Conservation (phyloP, 208 protist species). For the Trypanosoma conorhini region DNA sequence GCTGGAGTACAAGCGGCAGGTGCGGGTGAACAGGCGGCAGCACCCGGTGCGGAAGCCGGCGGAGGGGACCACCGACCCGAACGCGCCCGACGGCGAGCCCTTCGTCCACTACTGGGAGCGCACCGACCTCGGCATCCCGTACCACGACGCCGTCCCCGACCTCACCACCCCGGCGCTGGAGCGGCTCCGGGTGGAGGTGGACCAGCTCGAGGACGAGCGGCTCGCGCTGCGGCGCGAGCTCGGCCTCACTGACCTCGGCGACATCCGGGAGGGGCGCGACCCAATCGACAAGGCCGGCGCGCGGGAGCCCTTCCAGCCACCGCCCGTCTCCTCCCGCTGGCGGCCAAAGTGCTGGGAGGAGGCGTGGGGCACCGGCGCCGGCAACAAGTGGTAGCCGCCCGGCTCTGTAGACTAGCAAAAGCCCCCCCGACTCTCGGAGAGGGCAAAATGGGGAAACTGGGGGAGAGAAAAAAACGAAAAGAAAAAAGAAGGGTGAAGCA, state of each 20-base stretch:
- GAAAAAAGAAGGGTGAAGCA: neutral
- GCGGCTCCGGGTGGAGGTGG: slow-evolving; percentile 75
- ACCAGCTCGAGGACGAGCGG: slow-evolving; percentile 86
- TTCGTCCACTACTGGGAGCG: slow-evolving; percentile 90
- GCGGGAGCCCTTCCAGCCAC: slow-evolving; percentile 69
- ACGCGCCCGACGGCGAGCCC: slow-evolving; percentile 66
- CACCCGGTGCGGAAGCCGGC: slow-evolving; percentile 74
- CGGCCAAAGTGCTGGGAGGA: slow-evolving; percentile 92
- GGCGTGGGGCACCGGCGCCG: slow-evolving; percentile 79
- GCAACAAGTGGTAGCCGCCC: slow-evolving; percentile 31
- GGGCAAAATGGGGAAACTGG: neutral
- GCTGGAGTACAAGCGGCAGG: slow-evolving; percentile 90
- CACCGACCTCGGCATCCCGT: slow-evolving; percentile 84
- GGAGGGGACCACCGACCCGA: slow-evolving; percentile 79
- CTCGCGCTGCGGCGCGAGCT: slow-evolving; percentile 82
- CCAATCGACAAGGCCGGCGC: slow-evolving; percentile 57
- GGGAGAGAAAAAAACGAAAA: neutral
- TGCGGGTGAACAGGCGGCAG: slow-evolving; percentile 82
- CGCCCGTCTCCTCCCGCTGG: slow-evolving; percentile 83
- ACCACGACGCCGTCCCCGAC: slow-evolving; percentile 86
- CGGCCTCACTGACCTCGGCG: slow-evolving; percentile 81
- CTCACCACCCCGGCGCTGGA: slow-evolving; percentile 86
- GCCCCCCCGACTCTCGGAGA: neutral
- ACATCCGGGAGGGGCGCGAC: slow-evolving; percentile 81
- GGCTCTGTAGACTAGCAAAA: neutral